phyloP scores from a whole-genome alignment of 2,329 filamentous ascomycete species.

The Colletotrichum filicis region DNA sequence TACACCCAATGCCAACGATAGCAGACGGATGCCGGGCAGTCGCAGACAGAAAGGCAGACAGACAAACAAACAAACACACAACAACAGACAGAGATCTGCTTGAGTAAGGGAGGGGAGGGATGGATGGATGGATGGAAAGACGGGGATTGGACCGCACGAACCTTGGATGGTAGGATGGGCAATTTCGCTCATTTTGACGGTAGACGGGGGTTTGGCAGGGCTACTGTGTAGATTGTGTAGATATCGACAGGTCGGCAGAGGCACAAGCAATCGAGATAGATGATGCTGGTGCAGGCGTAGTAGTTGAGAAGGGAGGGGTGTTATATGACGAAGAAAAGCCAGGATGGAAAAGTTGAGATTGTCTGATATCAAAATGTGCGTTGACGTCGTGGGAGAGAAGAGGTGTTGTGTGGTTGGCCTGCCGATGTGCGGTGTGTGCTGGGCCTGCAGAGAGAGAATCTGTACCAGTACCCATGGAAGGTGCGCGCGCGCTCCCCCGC shows the following conservation, averaged over 20 bases:
- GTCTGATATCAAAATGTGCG: background rate
- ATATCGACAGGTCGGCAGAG: constrained; percentile 29
- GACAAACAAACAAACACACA: too few species aligned
- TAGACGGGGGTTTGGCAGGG: constrained; percentile 25
- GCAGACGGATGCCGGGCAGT: background rate
- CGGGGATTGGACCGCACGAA: constrained; percentile 47
- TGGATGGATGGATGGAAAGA: background rate
- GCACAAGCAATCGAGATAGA: constrained; percentile 3
- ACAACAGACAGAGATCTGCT: too few species aligned
- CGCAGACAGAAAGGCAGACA: background rate
- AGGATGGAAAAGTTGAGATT: constrained; percentile 3
- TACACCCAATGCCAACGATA: background rate
- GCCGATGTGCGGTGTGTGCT: constrained; percentile 8
- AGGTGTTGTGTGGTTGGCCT: background rate
- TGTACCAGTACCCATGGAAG: too few species aligned
- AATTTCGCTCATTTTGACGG: constrained; percentile 62
- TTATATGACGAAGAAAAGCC: constrained; percentile 30
- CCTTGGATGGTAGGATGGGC: constrained; percentile 69
- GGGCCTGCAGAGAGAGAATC: background rate
- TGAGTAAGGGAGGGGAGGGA: background rate
- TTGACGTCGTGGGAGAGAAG: background rate
- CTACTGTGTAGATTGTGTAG: constrained; percentile 11
- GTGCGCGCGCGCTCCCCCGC: too few species aligned
- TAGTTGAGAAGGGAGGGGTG: constrained; percentile 4
- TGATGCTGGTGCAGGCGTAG: constrained; percentile 15